Evolutionary conservation across 1,139 yeast genomes (phyloP), one percentile per base, ranked within the genome.

Genomic region (Sugiyamaella castrensis): DNA sequence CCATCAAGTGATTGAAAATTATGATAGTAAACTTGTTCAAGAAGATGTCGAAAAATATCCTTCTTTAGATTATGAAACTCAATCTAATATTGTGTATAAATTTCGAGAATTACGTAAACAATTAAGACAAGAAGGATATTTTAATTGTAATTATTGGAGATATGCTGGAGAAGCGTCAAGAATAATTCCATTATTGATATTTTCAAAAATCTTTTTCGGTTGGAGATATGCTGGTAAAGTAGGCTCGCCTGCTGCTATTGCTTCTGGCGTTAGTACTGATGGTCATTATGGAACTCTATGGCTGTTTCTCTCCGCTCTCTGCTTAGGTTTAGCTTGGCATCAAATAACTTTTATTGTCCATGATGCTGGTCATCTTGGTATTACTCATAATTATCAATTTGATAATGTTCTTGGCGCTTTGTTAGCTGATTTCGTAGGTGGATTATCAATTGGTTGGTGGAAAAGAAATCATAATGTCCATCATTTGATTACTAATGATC

Each of bases 381-480:
- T 88, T 46, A 83, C 95, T 0, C 96, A 88, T 65, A 74, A 85
- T 59, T 88, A 84, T 66, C 84, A 83, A 58, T 44, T 79, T n/a
- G 96, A 88, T 65, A 88, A 84, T 61, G 63, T 84, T 9, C 73
- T 86, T 54, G 95, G 96, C 1, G 79, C 82, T 67, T 38, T 80
- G 1, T 71, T 88, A 44, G 95, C 96, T 1, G 81, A 86, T 57
- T 87, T 77, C 72, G 68, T 82, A 50, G 96, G 96, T n/a, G 96
- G 96, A 0, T 72, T 88, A 46, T 86, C 95, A 46, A 66, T 87
- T 34, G 95, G 96, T 1, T 88, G 96, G 96, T 88, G 96, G 96
- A 89, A 88, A 61, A 75, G 92, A 46, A 88, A 86, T 66, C 96
- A 88, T 67, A 88, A 88, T 64, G 95, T 88, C 19, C 96, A 89